Conservation (phyloP, 2,329 filamentous ascomycete genomes). For the Xylaria sp. region DNA sequence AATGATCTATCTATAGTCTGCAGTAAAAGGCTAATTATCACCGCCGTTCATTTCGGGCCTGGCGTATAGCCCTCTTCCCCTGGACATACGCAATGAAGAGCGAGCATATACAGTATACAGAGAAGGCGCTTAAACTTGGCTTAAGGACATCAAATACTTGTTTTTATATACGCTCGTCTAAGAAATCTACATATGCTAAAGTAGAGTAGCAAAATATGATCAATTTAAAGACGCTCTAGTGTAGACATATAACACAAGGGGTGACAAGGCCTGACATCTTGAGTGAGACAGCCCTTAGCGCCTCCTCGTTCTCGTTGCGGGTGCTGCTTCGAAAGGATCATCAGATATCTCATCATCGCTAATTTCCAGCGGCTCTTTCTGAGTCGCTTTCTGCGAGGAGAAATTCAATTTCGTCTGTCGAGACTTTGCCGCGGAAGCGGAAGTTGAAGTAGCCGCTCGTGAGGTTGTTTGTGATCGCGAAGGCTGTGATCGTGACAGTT, state of each 20-base stretch:
- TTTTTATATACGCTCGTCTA: neutral
- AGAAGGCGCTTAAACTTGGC: neutral
- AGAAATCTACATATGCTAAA: neutral
- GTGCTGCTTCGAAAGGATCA: conserved; percentile 67
- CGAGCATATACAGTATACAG: conserved; percentile 9
- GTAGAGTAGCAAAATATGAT: neutral
- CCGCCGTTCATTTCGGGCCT: neutral
- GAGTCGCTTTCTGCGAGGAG: conserved; percentile 57
- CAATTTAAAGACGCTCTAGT: neutral
- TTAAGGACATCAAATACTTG: neutral
- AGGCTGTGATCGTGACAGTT: conserved; percentile 44
- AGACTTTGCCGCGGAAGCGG: conserved; percentile 47
- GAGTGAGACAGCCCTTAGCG: conserved; percentile 28
- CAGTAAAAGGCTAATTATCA: neutral
- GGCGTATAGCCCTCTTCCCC: neutral
- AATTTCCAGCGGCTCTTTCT: conserved; percentile 64
- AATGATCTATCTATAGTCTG: neutral
- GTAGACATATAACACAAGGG: neutral
- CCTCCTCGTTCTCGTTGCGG: conserved; percentile 48
- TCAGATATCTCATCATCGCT: conserved; percentile 75
- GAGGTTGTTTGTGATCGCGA: conserved; percentile 50
- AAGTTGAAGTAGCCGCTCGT: conserved; percentile 43
- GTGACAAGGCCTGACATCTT: neutral
- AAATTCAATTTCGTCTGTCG: conserved; percentile 64
- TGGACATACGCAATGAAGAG: neutral